These are phyloP conservation scores for Klebsormidium nitens DNA, from an alignment of 139 green algal genomes.

Conservation along the genomic window DNA sequence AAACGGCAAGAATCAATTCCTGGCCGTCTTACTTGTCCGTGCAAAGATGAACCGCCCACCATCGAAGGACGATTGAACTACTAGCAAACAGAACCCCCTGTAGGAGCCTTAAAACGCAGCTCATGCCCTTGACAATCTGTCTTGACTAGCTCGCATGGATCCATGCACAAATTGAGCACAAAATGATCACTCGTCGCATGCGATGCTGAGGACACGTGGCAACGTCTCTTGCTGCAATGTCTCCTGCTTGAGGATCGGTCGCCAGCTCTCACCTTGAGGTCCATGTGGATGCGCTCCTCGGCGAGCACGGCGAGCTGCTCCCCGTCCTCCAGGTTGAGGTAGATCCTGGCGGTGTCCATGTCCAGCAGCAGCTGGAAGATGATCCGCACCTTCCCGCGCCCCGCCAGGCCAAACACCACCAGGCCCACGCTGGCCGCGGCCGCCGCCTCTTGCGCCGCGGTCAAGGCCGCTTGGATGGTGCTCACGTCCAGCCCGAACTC, in stretches of 20 bases:
- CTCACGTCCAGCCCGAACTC: slow-evolving; percentile 67
- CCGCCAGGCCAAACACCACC: slow-evolving; percentile 20
- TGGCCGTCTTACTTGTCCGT: too few relatives aligned
- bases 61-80: too few relatives aligned
- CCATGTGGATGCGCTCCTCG: slow-evolving; percentile 34
- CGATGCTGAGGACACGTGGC: too few relatives aligned
- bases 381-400: slow-evolving; percentile 13
- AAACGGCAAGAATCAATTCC: too few relatives aligned
- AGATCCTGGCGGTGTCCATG: slow-evolving; percentile 26
- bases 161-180: background rate
- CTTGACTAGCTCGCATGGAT: background rate
- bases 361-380: slow-evolving; percentile 32
- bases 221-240: too few relatives aligned
- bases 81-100: too few relatives aligned
- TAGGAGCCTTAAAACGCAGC: too few relatives aligned
- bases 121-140: background rate
- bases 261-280: slow-evolving; percentile 45
- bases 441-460: background rate
- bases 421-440: background rate
- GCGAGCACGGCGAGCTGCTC: slow-evolving; percentile 12
- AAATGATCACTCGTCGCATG: too few relatives aligned
- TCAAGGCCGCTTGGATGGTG: background rate
- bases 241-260: too few relatives aligned
- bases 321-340: slow-evolving; percentile 36
- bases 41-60: too few relatives aligned